Evolutionary conservation across 495 filamentous ascomycete species (phyloP), one percentile per base, ranked within the genome.

Genomic region (Cladorrhinum samala): DNA sequence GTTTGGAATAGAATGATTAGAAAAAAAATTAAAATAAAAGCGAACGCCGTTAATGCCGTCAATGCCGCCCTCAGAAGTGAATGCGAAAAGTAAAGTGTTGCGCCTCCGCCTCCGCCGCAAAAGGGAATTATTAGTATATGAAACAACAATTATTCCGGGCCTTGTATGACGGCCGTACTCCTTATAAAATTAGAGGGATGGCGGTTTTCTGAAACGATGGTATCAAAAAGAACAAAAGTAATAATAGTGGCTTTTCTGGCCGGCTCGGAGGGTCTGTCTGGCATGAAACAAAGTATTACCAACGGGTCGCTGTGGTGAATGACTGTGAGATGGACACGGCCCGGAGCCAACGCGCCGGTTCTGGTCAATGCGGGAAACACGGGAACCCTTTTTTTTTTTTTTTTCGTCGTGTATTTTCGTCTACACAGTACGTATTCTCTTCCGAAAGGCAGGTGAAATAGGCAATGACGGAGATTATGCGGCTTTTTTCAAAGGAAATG

Each of bases 1-100:
- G 50, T 53, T 52, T 48, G 30, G 49, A 19, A 11, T 17, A 44
- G 39, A 37, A 14, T 45, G 43, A 33, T 6, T 33, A 33, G 5
- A 6, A 33, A 33, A 33, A 33, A 33, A 6, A 33, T 33, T 33
- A n/a, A n/a, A n/a, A n/a, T n/a, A n/a, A n/a, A n/a, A n/a, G n/a
- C n/a, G n/a, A n/a, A n/a, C n/a, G n/a, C n/a, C n/a, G n/a, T n/a
- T n/a, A n/a, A 33, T 33, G 27, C 27, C 27, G 27, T 33, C 27
- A 33, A 33, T 33, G 27, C 27, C 27, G 27, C 27, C 27, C 11
- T 33, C 27, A 33, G 11, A 11, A n/a, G n/a, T n/a, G n/a, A n/a
- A n/a, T n/a, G n/a, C n/a, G n/a, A n/a, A n/a, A n/a, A n/a, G n/a
- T n/a, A n/a, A n/a, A n/a, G n/a, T n/a, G n/a, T n/a, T n/a, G n/a